These are phyloP conservation scores for Deinandra increscens DNA, from an alignment of 129 eudicot species.

Conservation along the genomic window DNA sequence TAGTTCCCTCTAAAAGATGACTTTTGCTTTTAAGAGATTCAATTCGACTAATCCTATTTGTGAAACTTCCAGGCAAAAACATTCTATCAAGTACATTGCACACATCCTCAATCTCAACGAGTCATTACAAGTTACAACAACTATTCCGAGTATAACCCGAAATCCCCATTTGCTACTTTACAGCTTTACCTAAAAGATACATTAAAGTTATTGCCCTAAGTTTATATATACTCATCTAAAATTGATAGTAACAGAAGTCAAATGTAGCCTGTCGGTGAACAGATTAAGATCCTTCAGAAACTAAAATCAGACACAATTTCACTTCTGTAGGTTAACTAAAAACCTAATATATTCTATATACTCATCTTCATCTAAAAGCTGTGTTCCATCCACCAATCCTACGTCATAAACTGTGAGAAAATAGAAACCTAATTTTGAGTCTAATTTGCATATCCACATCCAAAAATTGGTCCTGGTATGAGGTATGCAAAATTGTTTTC, in stretches of 20 bases:
- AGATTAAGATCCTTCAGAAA: neutral
- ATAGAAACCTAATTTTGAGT: neutral
- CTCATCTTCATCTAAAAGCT: no score
- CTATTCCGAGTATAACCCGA: neutral
- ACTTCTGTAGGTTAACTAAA: neutral
- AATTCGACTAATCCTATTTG: no score
- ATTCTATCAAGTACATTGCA: neutral
- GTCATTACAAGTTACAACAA: neutral
- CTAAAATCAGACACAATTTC: neutral
- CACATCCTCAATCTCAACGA: neutral
- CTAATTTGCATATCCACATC: neutral
- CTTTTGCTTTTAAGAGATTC: neutral
- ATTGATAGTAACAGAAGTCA: neutral
- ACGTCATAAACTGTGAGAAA: neutral
- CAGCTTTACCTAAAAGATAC: neutral
- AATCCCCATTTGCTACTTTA: neutral
- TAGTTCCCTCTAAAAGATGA: neutral
- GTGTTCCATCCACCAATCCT: neutral
- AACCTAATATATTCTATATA: no score
- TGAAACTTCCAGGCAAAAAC: neutral
- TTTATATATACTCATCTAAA: neutral
- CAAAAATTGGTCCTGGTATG: neutral
- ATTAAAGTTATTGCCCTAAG: no score
- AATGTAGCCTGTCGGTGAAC: neutral
- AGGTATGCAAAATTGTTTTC: neutral